Percentiles rank a stretch among this genome's conserved stretches.
These are phyloP conservation scores for Mimosa bimucronata DNA, from an alignment of 306 rosid species.

Conservation along the genomic window DNA sequence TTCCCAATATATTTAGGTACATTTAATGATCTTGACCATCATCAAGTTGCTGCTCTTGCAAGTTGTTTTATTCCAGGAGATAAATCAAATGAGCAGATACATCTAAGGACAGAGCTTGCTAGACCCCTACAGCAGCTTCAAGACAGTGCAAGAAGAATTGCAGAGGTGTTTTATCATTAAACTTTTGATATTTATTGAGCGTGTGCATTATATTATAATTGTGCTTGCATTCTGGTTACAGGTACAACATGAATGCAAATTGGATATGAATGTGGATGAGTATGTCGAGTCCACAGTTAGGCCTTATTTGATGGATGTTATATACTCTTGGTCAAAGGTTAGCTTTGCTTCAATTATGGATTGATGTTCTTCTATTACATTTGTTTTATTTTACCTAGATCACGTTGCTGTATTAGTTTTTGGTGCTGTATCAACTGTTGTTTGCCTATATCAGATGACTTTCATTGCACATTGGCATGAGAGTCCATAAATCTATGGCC, in stretches of 20 bases:
- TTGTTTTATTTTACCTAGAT: conserved; percentile 17
- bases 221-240: conserved; percentile 40
- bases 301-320: conserved; percentile 97
- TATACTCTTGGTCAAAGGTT: conserved; percentile 97
- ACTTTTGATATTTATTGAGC: conserved; percentile 21
- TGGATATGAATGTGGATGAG: conserved; percentile 83
- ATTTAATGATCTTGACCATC: conserved; percentile 92
- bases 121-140: conserved; percentile 96
- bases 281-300: conserved; percentile 96
- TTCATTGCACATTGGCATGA: background rate
- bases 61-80: conserved; percentile 98
- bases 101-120: conserved; percentile 87
- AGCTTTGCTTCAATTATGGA: conserved; percentile 40
- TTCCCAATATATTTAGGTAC: conserved; percentile 59
- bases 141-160: conserved; percentile 95
- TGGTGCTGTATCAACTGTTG: background rate
- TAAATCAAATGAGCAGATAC: conserved; percentile 89
- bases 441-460: background rate
- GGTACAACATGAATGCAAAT: conserved; percentile 96
- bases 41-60: conserved; percentile 95
- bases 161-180: conserved; percentile 66
- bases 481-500: background rate
- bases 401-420: background rate
- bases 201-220: conserved; percentile 29
- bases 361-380: conserved; percentile 17